Evolutionary conservation across 495 filamentous ascomycete species (phyloP).

Genomic region (Penicillium bialowiezense): DNA sequence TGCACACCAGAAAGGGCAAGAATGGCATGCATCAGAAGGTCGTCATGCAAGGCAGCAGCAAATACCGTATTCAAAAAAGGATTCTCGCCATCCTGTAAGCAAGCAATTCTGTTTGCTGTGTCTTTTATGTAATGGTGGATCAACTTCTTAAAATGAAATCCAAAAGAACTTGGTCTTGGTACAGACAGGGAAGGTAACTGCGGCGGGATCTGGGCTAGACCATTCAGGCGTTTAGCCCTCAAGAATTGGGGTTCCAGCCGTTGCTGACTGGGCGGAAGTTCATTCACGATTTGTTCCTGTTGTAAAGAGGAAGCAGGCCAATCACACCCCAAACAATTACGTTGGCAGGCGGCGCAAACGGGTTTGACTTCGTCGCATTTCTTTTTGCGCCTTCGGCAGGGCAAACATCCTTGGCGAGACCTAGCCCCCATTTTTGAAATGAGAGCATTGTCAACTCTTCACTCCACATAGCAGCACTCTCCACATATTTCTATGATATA

Average conservation of each 20-base stretch:
- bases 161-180: too few species aligned
- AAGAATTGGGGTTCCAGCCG: too few species aligned
- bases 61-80: constrained; percentile 18
- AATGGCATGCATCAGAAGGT: constrained; percentile 19
- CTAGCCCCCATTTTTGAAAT: constrained; percentile 10
- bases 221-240: too few species aligned
- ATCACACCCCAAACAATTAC: constrained; percentile 15
- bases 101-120: too few species aligned
- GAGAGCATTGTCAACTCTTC: too few species aligned
- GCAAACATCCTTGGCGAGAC: constrained; percentile 17
- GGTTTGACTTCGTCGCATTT: constrained; percentile 21
- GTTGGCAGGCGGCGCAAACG: constrained; percentile 18
- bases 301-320: constrained; percentile 12
- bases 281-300: not conserved
- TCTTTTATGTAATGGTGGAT: too few species aligned
- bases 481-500: too few species aligned
- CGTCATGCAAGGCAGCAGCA: constrained; percentile 14
- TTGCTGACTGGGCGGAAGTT: too few species aligned
- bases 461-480: too few species aligned
- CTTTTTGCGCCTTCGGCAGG: constrained; percentile 20
- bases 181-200: too few species aligned
- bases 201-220: too few species aligned
- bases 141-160: too few species aligned
- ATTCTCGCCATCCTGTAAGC: not conserved
- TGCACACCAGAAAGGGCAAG: constrained; percentile 15